Percentiles rank a stretch among this genome's conserved stretches.
Evolutionary conservation across 345 rosid species (phyloP).

Genomic region (Microthlaspi erraticum): DNA sequence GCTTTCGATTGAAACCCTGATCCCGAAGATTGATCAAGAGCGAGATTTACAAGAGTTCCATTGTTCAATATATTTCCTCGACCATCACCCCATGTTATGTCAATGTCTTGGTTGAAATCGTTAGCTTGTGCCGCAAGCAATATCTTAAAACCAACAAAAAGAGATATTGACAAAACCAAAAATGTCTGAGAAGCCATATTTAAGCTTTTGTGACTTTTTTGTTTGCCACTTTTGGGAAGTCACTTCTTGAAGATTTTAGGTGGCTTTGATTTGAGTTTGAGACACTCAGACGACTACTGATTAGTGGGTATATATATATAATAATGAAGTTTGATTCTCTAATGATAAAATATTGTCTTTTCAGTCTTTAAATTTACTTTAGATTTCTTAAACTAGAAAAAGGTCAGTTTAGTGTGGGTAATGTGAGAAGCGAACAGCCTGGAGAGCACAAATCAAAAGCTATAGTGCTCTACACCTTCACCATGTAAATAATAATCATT

Average conservation of each 20-base stretch:
- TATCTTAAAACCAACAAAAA: conserved; percentile 22
- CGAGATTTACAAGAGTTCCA: conserved; percentile 50
- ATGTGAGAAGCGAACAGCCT: conserved; percentile 43
- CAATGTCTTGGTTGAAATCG: conserved; percentile 47
- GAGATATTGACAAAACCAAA: conserved; percentile 20
- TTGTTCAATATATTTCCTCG: conserved; percentile 46
- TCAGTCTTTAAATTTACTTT: not conserved
- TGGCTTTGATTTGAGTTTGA: conserved; percentile 22
- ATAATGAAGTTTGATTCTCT: conserved; percentile 2
- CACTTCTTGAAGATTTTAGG: conserved; percentile 20
- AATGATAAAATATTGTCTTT: not conserved
- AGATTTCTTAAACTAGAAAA: not conserved
- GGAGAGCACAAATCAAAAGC: conserved; percentile 37
- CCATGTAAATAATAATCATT: no score
- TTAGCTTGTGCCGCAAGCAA: conserved; percentile 37
- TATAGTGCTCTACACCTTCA: conserved; percentile 33
- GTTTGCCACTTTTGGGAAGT: conserved; percentile 20
- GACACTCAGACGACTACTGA: conserved; percentile 15
- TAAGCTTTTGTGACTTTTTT: no score
- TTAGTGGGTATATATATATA: conserved; percentile 34
- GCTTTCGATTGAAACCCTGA: conserved; percentile 54
- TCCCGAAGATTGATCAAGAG: conserved; percentile 50
- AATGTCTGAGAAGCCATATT: conserved; percentile 21
- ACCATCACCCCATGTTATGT: conserved; percentile 55
- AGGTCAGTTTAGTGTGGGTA: conserved; percentile 38